A percentile compares a stretch with the other conserved stretches of the same genome.
Conservation (phyloP, 1,139 yeast species). For the Oligophagozyma castellii region DNA sequence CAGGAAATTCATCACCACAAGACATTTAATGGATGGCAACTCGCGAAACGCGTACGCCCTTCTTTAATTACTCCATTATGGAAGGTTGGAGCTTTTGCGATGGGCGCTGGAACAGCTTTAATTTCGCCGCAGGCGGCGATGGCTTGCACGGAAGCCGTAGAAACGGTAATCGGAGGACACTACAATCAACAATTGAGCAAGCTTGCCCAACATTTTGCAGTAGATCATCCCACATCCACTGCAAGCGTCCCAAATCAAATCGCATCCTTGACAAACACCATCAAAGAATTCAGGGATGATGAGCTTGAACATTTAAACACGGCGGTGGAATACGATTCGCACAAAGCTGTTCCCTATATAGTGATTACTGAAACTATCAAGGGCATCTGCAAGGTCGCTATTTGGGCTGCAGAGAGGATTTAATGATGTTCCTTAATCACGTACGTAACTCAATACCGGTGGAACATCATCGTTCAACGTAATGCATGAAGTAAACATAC, state of each 20-base stretch:
- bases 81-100: conserved; percentile 78
- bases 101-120: conserved; percentile 80
- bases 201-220: conserved; percentile 44
- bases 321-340: conserved; percentile 83
- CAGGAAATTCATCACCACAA: conserved; percentile 86
- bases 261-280: conserved; percentile 40
- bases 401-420: conserved; percentile 79
- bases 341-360: conserved; percentile 85
- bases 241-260: conserved; percentile 40
- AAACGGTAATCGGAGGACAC: conserved; percentile 94
- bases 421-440: conserved; percentile 24
- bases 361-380: conserved; percentile 80
- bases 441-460: not conserved
- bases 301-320: conserved; percentile 93
- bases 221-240: conserved; percentile 32
- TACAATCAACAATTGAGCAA: conserved; percentile 82
- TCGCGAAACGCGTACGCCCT: conserved; percentile 74
- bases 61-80: conserved; percentile 83
- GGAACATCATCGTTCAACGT: not conserved
- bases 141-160: conserved; percentile 99
- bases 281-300: conserved; percentile 79
- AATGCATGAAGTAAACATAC: too few relatives aligned
- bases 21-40: conserved; percentile 69
- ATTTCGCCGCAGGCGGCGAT: conserved; percentile 92
- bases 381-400: conserved; percentile 71